phyloP scores from a whole-genome alignment of 495 filamentous ascomycete genomes.

The Rhypophila decipiens region DNA sequence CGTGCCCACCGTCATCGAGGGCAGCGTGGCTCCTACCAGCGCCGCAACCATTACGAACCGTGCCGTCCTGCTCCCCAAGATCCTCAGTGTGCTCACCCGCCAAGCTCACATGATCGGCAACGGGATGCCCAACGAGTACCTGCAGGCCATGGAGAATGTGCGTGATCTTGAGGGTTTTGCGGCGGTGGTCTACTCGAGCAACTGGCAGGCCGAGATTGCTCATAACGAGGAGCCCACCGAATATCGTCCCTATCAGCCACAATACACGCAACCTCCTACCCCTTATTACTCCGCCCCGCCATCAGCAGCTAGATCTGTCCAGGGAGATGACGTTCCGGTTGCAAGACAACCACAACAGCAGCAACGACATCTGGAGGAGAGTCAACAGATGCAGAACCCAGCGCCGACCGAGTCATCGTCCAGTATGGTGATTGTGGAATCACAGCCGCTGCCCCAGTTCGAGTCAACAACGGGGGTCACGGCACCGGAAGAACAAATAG shows the following conservation, averaged over 20 bases:
- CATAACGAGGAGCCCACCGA: conserved; percentile 23
- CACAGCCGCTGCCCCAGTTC: neutral
- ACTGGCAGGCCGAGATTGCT: conserved; percentile 71
- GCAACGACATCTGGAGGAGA: neutral
- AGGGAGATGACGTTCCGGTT: neutral
- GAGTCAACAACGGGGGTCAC: neutral
- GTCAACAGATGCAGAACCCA: too few species aligned
- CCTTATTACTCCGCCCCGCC: too few species aligned
- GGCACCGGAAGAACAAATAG: too few species aligned
- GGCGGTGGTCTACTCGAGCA: conserved; percentile 88
- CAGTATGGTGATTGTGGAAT: neutral
- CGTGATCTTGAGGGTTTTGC: conserved; percentile 89
- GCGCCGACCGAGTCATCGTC: conserved; percentile 7
- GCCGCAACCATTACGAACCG: conserved; percentile 34
- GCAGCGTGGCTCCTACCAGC: conserved; percentile 37
- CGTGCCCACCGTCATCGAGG: conserved; percentile 21
- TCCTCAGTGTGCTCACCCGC: conserved; percentile 76
- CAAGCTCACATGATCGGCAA: conserved; percentile 87
- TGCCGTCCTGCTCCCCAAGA: conserved; percentile 76
- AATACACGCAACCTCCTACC: too few species aligned
- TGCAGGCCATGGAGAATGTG: conserved; percentile 74
- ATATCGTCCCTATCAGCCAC: too few species aligned
- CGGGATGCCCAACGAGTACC: conserved; percentile 82
- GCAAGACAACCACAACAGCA: neutral
- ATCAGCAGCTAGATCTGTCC: neutral